phyloP scores from a whole-genome alignment of 2,329 filamentous ascomycete genomes.

The Alternaria sp. region DNA sequence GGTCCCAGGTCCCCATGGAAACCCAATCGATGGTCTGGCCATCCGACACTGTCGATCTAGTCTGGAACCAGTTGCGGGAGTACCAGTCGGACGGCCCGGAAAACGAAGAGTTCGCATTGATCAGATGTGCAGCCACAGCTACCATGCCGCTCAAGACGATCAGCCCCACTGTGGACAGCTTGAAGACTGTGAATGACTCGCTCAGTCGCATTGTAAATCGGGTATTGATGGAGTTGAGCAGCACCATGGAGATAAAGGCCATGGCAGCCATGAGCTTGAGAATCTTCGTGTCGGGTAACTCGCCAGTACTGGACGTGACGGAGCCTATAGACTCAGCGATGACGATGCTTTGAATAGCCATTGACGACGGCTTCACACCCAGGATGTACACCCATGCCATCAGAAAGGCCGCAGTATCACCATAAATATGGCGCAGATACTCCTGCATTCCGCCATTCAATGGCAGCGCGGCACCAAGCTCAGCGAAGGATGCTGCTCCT shows the following conservation, averaged over 20 bases:
- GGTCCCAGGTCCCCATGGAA: conserved; percentile 61
- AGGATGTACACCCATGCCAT: conserved; percentile 71
- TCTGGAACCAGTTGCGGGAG: conserved; percentile 62
- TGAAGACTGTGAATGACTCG: conserved; percentile 52
- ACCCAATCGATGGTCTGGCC: conserved; percentile 42
- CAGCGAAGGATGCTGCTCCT: conserved; percentile 66
- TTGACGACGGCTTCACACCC: conserved; percentile 68
- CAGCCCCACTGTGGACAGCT: conserved; percentile 40
- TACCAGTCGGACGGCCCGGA: conserved; percentile 46
- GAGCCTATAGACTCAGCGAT: conserved; percentile 58
- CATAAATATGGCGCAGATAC: conserved; percentile 66
- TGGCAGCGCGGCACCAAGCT: conserved; percentile 68
- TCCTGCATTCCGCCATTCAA: conserved; percentile 70
- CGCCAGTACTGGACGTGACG: conserved; percentile 51
- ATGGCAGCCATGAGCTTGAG: conserved; percentile 48
- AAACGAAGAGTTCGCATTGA: conserved; percentile 35
- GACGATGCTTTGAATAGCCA: conserved; percentile 69
- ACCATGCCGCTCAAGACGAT: conserved; percentile 40
- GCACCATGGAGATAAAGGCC: conserved; percentile 48
- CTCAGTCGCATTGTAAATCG: conserved; percentile 49
- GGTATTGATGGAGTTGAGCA: conserved; percentile 54
- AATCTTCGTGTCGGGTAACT: conserved; percentile 17
- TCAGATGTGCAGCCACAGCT: conserved; percentile 38
- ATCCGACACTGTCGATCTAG: conserved; percentile 58
- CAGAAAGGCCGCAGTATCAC: conserved; percentile 66